Base-by-base conservation (phyloP, 2,329 filamentous ascomycete genomes). In the Alternaria infectoria region DNA sequence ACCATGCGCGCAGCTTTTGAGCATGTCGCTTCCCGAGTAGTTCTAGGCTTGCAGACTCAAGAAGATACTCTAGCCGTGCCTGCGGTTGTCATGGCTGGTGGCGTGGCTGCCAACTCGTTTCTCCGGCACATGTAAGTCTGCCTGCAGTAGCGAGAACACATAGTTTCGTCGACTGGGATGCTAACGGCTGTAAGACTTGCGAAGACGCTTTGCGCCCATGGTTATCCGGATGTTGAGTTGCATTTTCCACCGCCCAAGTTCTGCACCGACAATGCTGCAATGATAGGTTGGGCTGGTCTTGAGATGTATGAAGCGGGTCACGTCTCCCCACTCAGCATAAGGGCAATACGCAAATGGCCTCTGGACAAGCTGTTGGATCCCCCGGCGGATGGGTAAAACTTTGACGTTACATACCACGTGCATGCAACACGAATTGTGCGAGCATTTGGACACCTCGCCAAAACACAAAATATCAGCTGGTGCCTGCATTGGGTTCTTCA, bases 181-280 rank as follows among this genome's bases (percentile, higher is more conserved):
- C 65, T 67, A 23, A 67, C 56, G 12, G 13, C 15, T 13, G 19
- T 21, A 40, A 80, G 79, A 59, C 79, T 88, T 3, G 81, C 83
- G 2, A 79, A 77, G n/a, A 87, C 84, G 54, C 82, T 97, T 45
- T 86, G 90, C 67, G 86, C 84, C n/a, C 86, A 91, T 46, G 92
- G 92, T 0, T 90, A 88, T 74, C 74, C 76, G 0, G 71, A 88
- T 67, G 78, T 96, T 26, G 72, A 84, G 11, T 79, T 97, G 8
- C 81, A 90, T 28, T 91, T 91, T 59, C 95, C 96, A n/a, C 93
- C 93, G 3, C 80, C 87, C 10, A 83, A 85, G 45, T 84, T 95
- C 57, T 98, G 96, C 76, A 97, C 93, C 0, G 96, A 99, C 75
- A 98, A 99, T 79, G 96, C 96, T 12, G 93, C 93, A 51, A 99